Evolutionary conservation across 192 early-diverging fungal genomes (phyloP), one percentile per base, ranked within the genome.

Genomic region (Backusella macrospora): DNA sequence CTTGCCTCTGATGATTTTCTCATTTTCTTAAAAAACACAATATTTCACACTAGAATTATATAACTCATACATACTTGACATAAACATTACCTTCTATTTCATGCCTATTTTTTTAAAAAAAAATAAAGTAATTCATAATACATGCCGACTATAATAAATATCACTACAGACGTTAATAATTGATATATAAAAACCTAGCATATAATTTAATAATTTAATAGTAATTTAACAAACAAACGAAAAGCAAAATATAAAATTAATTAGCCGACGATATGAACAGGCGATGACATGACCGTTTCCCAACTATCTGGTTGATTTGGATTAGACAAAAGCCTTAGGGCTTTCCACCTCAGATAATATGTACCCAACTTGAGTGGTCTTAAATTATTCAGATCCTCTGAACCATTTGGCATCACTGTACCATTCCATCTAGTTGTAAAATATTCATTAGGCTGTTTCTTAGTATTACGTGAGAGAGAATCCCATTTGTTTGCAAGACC

Each of bases 321-420:
- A 68, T 81, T 66, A 18, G 72, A 71, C 18, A 81, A 21, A 12
- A 78, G 38, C 45, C 73, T 77, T 2, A 81, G 66, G 26, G 76
- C 80, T 43, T 62, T 71, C 39, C 63, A 75, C 21, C 37, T 39
- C 18, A 80, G 67, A 62, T 72, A 68, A 42, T 80, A 80, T 4
- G 62, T 62, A 0, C 78, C 78, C 40, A 43, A 1, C 21, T 66
- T 42, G 26, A 74, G 43, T 38, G 48, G 37, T 37, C 64, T n/a
- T 12, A 47, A 23, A 14, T 43, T 15, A 13, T n/a, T 52, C 18
- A 68, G 37, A 16, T 43, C 39, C 13, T 68, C 63, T 1, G n/a
- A 46, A 12, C 66, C 65, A 42, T 55, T 45, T 8, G 68, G 45
- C 38, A 72, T 42, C 39, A 71, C 63, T 0, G 55, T 52, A 42